phyloP scores from a whole-genome alignment of 169 alveolate genomes.

The Plasmodium gonderi region DNA sequence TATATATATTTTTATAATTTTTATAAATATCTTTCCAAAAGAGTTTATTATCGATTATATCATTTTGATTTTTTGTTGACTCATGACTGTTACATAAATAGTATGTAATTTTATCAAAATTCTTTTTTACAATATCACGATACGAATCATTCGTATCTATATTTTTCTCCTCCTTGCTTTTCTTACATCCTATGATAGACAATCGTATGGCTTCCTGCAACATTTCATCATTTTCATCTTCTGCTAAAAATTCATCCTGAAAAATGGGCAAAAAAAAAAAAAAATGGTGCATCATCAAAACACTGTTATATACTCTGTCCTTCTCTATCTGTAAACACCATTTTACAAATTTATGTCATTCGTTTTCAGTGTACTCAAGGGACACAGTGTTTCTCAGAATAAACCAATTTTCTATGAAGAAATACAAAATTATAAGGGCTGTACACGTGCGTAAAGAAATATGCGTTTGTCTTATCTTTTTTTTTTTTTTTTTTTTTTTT shows the following conservation, averaged over 20 bases:
- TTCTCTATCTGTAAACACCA: too few species aligned
- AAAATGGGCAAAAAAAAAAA: not conserved
- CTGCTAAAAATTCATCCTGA: conserved; percentile 20
- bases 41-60: conserved; percentile 58
- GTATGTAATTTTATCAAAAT: conserved; percentile 42
- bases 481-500: too few species aligned
- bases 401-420: too few species aligned
- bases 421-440: too few species aligned
- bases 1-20: conserved; percentile 49
- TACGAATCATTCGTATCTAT: conserved; percentile 14
- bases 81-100: conserved; percentile 67
- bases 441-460: too few species aligned
- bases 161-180: not conserved
- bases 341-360: too few species aligned
- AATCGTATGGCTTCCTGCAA: conserved; percentile 67
- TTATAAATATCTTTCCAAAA: conserved; percentile 73
- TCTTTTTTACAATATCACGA: conserved; percentile 27
- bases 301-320: too few species aligned
- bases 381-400: too few species aligned
- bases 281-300: too few species aligned
- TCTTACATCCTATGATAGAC: conserved; percentile 42
- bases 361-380: too few species aligned
- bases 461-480: too few species aligned
- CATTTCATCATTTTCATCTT: conserved; percentile 69
- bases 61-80: conserved; percentile 40